Base-by-base conservation (phyloP, 352 stramenopile genomes). In the Albugo candida region DNA sequence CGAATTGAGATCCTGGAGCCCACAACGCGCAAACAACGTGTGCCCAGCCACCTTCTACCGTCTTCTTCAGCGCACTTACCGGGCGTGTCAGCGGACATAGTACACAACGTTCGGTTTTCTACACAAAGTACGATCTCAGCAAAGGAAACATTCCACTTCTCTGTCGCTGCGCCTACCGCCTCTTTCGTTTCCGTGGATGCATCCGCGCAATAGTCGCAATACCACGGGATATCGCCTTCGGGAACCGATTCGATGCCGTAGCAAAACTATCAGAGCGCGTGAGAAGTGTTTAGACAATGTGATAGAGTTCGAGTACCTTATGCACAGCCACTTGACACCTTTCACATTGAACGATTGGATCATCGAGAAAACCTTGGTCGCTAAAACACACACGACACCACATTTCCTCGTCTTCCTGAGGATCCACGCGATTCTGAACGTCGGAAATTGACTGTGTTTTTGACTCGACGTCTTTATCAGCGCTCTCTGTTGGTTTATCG, bases 341-440 rank as follows among this genome's bases (percentile, higher is more conserved):
- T 53, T 92, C 79, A 45, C 79, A 92, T 50, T 91, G 74, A 5
- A 92, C 79, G 34, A 92, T 92, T 21, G 76, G 77, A 45, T 92
- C 79, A 51, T 91, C 77, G 48, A 82, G 61, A 49, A 80, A 92
- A 11, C 76, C 77, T 55, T 88, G 72, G 55, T 91, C 79, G 39
- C 77, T 86, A 47, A 85, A 89, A 58, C 79, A 92, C 37, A 92
- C 79, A 10, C 79, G 77, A 49, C 79, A 92, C 72, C 79, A 89
- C 72, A 92, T 89, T 49, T 92, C 79, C 53, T 75, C 60, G 40
- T 87, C 77, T 13, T 75, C 61, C 47, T 82, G 66, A 0, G 74
- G 69, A 39, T 82, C 68, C 49, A 82, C 70, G 19, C 52, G 47
- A 6, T 56, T 64, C 48, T 76, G 36, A 35, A 13, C 24, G 5